Percentiles rank a stretch among this genome's conserved stretches.
phyloP scores from a whole-genome alignment of 23 red algal genomes.

The Gracilaria gracilis region DNA sequence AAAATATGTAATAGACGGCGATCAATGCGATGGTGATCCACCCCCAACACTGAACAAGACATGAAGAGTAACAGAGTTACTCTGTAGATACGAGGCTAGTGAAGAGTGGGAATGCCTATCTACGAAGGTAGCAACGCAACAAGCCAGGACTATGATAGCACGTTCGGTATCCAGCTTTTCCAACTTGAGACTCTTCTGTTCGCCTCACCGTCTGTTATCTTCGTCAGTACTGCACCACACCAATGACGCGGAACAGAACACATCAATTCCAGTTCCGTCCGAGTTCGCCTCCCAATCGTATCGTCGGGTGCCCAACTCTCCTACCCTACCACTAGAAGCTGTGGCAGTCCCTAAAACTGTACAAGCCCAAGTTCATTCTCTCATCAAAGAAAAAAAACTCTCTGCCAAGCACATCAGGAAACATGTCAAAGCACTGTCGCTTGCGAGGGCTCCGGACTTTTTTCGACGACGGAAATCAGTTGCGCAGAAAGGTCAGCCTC shows the following conservation, averaged over 20 bases:
- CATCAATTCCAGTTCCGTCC: background rate
- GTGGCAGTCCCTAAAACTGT: slow-evolving; percentile 45
- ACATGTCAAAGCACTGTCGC: slow-evolving; percentile 14
- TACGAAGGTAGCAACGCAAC: too few relatives aligned
- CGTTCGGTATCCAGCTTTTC: background rate
- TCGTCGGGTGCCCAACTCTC: slow-evolving; percentile 56
- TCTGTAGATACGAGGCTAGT: too few relatives aligned
- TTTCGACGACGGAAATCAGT: background rate
- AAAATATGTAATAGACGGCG: too few relatives aligned
- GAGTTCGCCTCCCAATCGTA: slow-evolving; percentile 15
- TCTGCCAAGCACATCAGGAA: slow-evolving; percentile 46
- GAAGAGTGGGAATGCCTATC: too few relatives aligned
- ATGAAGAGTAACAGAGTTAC: too few relatives aligned
- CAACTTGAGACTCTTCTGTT: background rate
- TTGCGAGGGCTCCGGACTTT: slow-evolving; percentile 12
- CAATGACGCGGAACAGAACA: background rate
- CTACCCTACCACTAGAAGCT: slow-evolving; percentile 55
- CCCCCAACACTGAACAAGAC: too few relatives aligned
- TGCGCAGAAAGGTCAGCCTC: slow-evolving; percentile 29
- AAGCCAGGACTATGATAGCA: too few relatives aligned
- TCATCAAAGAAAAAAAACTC: slow-evolving; percentile 4
- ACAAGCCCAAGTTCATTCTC: slow-evolving; percentile 26
- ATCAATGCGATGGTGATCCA: too few relatives aligned
- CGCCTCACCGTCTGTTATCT: background rate
- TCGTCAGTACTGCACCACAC: background rate